phyloP scores from a whole-genome alignment of 2,329 filamentous ascomycete genomes.

The Hypoxylon sp. region DNA sequence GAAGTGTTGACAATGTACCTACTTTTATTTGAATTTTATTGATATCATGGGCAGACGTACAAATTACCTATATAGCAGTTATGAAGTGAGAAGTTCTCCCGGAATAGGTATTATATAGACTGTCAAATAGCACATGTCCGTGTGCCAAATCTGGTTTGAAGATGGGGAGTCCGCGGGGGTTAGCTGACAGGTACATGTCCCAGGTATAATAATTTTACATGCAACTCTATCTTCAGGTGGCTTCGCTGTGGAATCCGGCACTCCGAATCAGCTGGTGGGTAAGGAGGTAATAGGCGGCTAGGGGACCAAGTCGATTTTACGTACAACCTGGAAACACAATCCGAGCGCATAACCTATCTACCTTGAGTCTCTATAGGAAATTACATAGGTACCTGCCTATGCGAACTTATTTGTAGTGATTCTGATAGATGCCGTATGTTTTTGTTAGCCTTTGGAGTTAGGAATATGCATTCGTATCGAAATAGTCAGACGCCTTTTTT shows the following conservation, averaged over 20 bases:
- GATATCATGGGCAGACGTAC: slow-evolving; percentile 3
- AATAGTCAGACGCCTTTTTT: too few relatives aligned
- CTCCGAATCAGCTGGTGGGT: slow-evolving; percentile 15
- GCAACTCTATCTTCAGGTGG: slow-evolving; percentile 19
- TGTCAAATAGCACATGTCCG: slow-evolving; percentile 15
- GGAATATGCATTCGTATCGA: too few relatives aligned
- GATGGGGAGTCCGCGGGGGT: slow-evolving; percentile 24
- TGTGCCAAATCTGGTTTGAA: slow-evolving; percentile 22
- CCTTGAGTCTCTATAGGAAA: slow-evolving; percentile 24
- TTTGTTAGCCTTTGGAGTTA: too few relatives aligned
- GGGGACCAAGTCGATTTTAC: slow-evolving; percentile 17
- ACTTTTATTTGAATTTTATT: neutral
- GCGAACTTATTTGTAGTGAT: neutral
- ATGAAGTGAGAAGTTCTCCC: neutral
- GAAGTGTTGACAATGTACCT: neutral
- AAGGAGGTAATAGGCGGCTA: slow-evolving; percentile 1
- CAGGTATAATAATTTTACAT: slow-evolving; percentile 17
- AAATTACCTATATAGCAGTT: neutral
- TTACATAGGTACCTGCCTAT: neutral
- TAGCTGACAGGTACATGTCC: neutral
- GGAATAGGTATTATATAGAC: neutral
- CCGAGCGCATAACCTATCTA: slow-evolving; percentile 22
- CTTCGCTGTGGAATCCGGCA: slow-evolving; percentile 11
- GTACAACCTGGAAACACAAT: slow-evolving; percentile 3
- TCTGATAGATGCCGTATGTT: neutral